Evolutionary conservation across 2,329 filamentous ascomycete genomes (phyloP), one percentile per base, ranked within the genome.

Genomic region (Beauveria varroae): DNA sequence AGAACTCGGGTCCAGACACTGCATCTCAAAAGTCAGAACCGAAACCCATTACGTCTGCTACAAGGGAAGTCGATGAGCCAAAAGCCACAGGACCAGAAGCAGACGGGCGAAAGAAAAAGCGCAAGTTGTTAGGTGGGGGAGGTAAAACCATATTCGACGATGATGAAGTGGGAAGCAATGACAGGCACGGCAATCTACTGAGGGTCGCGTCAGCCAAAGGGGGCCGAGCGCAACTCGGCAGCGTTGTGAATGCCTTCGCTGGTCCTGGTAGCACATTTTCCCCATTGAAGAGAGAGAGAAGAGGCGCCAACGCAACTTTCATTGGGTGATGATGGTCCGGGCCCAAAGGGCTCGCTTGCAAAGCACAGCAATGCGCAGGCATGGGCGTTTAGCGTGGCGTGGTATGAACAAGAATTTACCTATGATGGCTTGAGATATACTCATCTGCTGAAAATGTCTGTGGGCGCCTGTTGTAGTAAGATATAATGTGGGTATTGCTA

Each of bases 121-220:
- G 88, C 64, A 93, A 91, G 73, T 75, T 91, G 5, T 78, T 90
- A 1, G 85, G 86, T 4, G 76, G 75, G 24, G 79, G 81, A 24
- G 84, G 82, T 53, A 84, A 85, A 65, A 89, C 85, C 3, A 71
- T 95, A 6, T 91, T 93, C 62, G 87, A 88, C 9, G 87, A 87
- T 5, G 87, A 89, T 9, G 81, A 79, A 20, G 26, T 52, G 34
- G 46, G 46, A 18, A n/a, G 12, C 30, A 30, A 53, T 26, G 43
- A 56, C 10, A 56, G 40, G 10, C 28, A 24, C 5, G n/a, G 26
- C 34, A 56, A 20, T 26, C 53, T 40, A 12, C 5, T 40, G 7
- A 50, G 26, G 16, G 22, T 34, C 49, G 60, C 24, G 43, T 56
- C 57, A 14, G 43, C 28, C 10, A 63, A 57, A n/a, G 34, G 51